phyloP scores from a whole-genome alignment of 306 rosid genomes.

The Cicer arietinum region DNA sequence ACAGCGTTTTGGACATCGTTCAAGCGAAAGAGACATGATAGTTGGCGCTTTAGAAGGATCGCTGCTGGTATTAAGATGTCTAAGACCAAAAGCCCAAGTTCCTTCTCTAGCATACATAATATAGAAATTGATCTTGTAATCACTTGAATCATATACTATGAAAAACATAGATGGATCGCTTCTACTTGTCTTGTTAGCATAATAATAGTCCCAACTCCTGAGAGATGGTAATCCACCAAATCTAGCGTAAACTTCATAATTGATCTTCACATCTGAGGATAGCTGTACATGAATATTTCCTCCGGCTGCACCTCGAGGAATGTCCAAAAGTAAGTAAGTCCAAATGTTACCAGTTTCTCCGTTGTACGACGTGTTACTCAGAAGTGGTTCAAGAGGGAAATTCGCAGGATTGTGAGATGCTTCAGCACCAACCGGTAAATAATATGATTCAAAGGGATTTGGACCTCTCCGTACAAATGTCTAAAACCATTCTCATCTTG shows the following conservation, averaged over 20 bases:
- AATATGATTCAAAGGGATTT: conserved; percentile 79
- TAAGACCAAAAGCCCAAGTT: conserved; percentile 90
- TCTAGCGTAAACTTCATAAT: conserved; percentile 79
- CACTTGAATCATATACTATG: conserved; percentile 71
- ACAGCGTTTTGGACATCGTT: conserved; percentile 89
- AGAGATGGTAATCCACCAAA: conserved; percentile 91
- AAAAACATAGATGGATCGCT: conserved; percentile 82
- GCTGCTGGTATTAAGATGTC: conserved; percentile 53
- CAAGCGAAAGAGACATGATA: conserved; percentile 84
- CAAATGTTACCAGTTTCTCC: conserved; percentile 61
- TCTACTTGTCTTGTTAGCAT: conserved; percentile 75
- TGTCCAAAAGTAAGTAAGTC: conserved; percentile 80
- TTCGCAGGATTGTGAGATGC: conserved; percentile 55
- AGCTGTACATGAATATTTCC: conserved; percentile 75
- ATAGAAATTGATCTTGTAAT: conserved; percentile 70
- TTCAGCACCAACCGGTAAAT: conserved; percentile 69
- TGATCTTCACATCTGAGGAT: conserved; percentile 60
- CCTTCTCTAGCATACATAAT: conserved; percentile 89
- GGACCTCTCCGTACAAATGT: conserved; percentile 69
- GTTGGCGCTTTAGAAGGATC: conserved; percentile 55
- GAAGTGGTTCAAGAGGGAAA: conserved; percentile 81
- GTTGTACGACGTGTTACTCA: conserved; percentile 57
- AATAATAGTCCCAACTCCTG: conserved; percentile 79
- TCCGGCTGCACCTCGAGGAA: conserved; percentile 94
- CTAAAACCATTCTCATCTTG: conserved; percentile 65